These are phyloP conservation scores for Claviceps cyperi DNA, from an alignment of 2,329 filamentous ascomycete genomes.

Conservation along the genomic window DNA sequence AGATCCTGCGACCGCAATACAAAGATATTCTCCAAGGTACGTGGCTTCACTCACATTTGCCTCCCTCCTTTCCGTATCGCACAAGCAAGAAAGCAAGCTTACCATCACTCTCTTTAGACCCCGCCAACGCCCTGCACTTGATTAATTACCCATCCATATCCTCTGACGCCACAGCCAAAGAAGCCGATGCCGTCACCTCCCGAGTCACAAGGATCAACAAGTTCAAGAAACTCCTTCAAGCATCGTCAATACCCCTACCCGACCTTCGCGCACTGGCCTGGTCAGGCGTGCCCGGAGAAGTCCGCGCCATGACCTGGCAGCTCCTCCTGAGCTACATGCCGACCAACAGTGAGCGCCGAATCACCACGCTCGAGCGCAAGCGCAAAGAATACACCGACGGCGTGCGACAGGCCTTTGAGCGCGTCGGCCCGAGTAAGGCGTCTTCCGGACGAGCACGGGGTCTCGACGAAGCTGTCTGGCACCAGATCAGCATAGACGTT, in stretches of 20 bases:
- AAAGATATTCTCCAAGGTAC: slow-evolving; percentile 77
- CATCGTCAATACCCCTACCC: slow-evolving; percentile 72
- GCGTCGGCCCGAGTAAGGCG: slow-evolving; percentile 35
- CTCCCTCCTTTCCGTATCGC: too few relatives aligned
- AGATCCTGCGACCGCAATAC: slow-evolving; percentile 92
- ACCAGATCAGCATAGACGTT: slow-evolving; percentile 97
- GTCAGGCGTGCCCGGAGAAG: slow-evolving; percentile 89
- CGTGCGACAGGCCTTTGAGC: slow-evolving; percentile 57
- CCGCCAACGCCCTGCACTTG: slow-evolving; percentile 86
- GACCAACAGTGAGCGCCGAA: slow-evolving; percentile 86
- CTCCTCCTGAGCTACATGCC: slow-evolving; percentile 87
- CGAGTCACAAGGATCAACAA: slow-evolving; percentile 93
- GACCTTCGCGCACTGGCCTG: slow-evolving; percentile 79
- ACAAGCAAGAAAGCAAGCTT: neutral
- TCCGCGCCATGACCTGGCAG: slow-evolving; percentile 98
- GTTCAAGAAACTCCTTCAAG: slow-evolving; percentile 90
- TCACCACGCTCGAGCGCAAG: slow-evolving; percentile 82
- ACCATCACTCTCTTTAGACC: slow-evolving; percentile 33
- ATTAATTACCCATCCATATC: slow-evolving; percentile 75
- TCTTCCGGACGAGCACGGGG: slow-evolving; percentile 42
- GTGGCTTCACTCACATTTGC: slow-evolving; percentile 1
- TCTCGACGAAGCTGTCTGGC: slow-evolving; percentile 94
- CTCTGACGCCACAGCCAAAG: slow-evolving; percentile 61
- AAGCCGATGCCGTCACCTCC: slow-evolving; percentile 72
- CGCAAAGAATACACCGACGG: slow-evolving; percentile 94